Percentiles rank a stretch among this genome's conserved stretches.
Conservation (phyloP, 1,139 yeast genomes). For the Candida sanyaensis region DNA sequence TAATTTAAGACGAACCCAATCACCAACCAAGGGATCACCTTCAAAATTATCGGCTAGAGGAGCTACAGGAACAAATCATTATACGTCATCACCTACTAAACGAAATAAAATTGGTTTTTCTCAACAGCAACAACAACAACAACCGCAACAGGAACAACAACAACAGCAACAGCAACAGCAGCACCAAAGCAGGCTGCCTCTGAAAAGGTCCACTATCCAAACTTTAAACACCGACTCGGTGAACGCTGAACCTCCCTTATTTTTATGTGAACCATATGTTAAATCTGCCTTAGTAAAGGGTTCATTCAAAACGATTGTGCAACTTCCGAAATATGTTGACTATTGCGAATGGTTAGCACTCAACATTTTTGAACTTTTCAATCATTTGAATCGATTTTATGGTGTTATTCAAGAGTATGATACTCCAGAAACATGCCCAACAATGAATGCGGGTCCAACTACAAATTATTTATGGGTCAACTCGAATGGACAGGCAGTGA, state of each 20-base stretch:
- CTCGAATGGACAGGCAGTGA: conserved; percentile 70
- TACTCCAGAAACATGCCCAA: conserved; percentile 85
- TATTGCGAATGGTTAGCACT: conserved; percentile 94
- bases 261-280: conserved; percentile 90
- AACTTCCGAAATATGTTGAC: conserved; percentile 92
- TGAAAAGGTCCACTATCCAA: conserved; percentile 17
- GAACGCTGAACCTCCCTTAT: conserved; percentile 50
- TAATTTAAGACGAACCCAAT: conserved; percentile 39
- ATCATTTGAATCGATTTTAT: conserved; percentile 82
- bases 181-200: conserved; percentile 6
- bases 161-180: conserved; percentile 15
- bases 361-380: conserved; percentile 86
- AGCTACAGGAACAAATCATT: conserved; percentile 1
- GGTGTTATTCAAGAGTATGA: conserved; percentile 87
- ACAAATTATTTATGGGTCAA: conserved; percentile 93
- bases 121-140: conserved; percentile 18
- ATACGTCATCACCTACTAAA: conserved; percentile 34
- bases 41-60: conserved; percentile 24
- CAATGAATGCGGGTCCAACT: conserved; percentile 95
- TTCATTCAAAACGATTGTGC: conserved; percentile 94
- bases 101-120: conserved; percentile 24
- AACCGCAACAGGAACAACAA: conserved; percentile 24
- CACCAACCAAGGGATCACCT: conserved; percentile 29
- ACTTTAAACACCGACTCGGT: conserved; percentile 3
- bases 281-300: conserved; percentile 95